A percentile compares a stretch with the other conserved stretches of the same genome.
Evolutionary conservation across 73 alveolate genomes (phyloP).

Genomic region (Tetrahymena malaccensis): DNA sequence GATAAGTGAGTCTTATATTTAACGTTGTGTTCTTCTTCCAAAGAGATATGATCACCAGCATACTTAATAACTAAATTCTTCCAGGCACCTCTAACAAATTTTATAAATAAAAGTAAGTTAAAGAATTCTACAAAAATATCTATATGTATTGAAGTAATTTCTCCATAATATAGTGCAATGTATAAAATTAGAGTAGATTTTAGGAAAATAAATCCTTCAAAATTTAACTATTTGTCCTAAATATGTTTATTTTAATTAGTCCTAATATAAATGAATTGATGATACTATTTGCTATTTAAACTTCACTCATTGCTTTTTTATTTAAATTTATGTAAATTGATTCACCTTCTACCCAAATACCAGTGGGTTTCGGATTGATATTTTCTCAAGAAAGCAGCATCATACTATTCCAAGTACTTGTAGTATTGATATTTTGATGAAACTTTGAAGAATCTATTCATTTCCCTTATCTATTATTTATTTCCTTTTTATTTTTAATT

Average conservation of each 20-base stretch:
- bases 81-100: conserved; percentile 6
- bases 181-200: neutral
- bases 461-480: neutral
- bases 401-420: neutral
- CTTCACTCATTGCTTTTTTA: neutral
- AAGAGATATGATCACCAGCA: conserved; percentile 31
- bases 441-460: neutral
- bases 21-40: conserved; percentile 43
- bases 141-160: neutral
- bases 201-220: neutral
- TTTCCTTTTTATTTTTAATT: neutral
- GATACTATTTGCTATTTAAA: neutral
- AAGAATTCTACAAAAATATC: neutral
- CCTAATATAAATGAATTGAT: neutral
- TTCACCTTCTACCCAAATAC: neutral
- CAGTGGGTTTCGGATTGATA: neutral
- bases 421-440: neutral
- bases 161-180: neutral
- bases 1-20: conserved; percentile 35
- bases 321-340: neutral
- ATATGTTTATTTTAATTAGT: too few species aligned
- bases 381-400: neutral
- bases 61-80: conserved; percentile 24
- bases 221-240: neutral
- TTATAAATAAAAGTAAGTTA: neutral